phyloP scores from a whole-genome alignment of 495 filamentous ascomycete genomes.

The Hypoxylon rickii region DNA sequence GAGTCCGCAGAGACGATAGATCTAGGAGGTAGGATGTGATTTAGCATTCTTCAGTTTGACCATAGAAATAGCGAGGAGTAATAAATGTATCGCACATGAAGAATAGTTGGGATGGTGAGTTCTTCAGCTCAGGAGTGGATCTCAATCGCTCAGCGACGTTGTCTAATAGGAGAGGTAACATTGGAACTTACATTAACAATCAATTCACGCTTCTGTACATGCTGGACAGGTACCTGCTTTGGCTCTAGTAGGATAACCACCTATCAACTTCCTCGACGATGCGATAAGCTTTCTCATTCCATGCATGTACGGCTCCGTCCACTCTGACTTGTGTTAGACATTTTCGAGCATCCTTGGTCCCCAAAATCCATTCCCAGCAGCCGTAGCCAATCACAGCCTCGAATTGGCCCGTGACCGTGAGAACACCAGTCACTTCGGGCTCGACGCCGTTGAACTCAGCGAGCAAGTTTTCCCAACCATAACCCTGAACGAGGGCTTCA shows the following conservation, averaged over 20 bases:
- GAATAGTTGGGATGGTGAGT: too few species aligned
- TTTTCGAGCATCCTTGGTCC: conserved; percentile 20
- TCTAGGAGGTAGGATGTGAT: too few species aligned
- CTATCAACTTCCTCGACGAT: conserved; percentile 33
- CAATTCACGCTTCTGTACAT: too few species aligned
- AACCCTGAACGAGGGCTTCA: conserved; percentile 24
- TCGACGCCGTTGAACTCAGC: conserved; percentile 26
- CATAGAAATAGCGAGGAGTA: too few species aligned
- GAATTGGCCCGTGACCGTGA: conserved; percentile 21
- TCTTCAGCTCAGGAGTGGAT: too few species aligned
- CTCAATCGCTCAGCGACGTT: too few species aligned
- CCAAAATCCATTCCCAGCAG: conserved; percentile 16
- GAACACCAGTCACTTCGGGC: conserved; percentile 25
- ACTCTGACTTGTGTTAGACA: conserved; percentile 21
- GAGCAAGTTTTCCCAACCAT: conserved; percentile 31
- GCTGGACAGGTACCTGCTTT: too few species aligned
- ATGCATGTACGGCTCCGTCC: conserved; percentile 17
- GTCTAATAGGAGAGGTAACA: too few species aligned
- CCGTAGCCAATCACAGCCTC: conserved; percentile 17
- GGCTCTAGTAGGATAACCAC: conserved; percentile 20
- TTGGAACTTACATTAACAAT: too few species aligned
- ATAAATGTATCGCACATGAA: too few species aligned
- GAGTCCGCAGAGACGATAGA: too few species aligned
- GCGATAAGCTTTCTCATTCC: conserved; percentile 22
- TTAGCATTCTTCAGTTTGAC: too few species aligned